Conservation (phyloP, 1,139 yeast species). For the Blastobotrys proliferans region DNA sequence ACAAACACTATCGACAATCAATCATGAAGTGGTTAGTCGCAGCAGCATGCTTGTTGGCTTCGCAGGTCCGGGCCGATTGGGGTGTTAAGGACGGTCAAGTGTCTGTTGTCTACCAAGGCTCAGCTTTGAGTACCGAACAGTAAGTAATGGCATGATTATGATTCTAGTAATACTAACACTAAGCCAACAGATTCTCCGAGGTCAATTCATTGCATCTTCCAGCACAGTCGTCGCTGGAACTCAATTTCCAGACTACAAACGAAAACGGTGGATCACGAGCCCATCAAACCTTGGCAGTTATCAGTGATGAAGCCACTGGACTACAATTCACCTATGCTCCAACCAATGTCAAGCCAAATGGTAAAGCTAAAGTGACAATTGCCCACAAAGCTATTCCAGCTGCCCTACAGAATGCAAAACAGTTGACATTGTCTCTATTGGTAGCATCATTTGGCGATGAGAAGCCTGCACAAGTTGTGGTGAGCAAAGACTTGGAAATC, state of each 20-base stretch:
- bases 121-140: constrained; percentile 3
- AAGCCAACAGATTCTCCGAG: constrained; percentile 6
- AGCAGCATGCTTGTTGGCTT: constrained; percentile 12
- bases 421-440: constrained; percentile 23
- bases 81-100: constrained; percentile 28
- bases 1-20: constrained; percentile 3
- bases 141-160: neutral
- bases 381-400: constrained; percentile 30
- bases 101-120: constrained; percentile 31
- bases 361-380: constrained; percentile 30
- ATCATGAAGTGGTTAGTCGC: constrained; percentile 9
- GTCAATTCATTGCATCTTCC: constrained; percentile 14
- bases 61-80: constrained; percentile 27
- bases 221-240: constrained; percentile 19
- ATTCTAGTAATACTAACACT: neutral
- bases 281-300: constrained; percentile 29
- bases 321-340: constrained; percentile 27
- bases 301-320: constrained; percentile 24
- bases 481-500: constrained; percentile 17
- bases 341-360: constrained; percentile 24
- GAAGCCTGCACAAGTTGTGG: constrained; percentile 17
- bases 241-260: constrained; percentile 24
- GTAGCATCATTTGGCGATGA: constrained; percentile 26
- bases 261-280: constrained; percentile 24
- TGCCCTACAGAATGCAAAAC: constrained; percentile 22